Conservation (phyloP, 1,284 basidiomycete genomes). For the Coniferiporia weirii region DNA sequence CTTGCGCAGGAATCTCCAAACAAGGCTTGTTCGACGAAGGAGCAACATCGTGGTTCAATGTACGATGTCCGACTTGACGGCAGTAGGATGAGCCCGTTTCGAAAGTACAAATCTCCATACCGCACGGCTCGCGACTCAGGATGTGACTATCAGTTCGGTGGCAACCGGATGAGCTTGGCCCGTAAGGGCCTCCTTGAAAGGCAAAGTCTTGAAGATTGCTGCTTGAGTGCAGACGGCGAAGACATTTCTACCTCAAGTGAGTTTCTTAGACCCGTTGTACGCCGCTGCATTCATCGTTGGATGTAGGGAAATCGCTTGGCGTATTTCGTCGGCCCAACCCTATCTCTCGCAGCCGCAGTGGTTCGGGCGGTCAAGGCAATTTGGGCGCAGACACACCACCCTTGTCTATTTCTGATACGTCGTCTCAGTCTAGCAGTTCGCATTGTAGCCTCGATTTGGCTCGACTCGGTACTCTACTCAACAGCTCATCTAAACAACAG, state of each 20-base stretch:
- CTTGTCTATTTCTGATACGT: conserved; percentile 57
- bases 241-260: conserved; percentile 50
- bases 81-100: conserved; percentile 2
- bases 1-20: conserved; percentile 30
- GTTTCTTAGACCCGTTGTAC: conserved; percentile 17
- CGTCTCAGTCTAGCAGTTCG: conserved; percentile 61
- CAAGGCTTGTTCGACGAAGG: conserved; percentile 45
- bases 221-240: conserved; percentile 57
- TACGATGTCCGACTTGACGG: background rate
- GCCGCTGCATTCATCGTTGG: conserved; percentile 34
- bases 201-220: conserved; percentile 63
- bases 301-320: conserved; percentile 23
- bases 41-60: conserved; percentile 59
- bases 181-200: conserved; percentile 55
- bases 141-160: conserved; percentile 52
- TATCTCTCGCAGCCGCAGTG: conserved; percentile 55
- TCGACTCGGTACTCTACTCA: conserved; percentile 51
- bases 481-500: conserved; percentile 39
- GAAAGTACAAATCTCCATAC: conserved; percentile 25
- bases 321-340: conserved; percentile 56
- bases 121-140: conserved; percentile 42
- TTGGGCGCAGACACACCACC: conserved; percentile 69
- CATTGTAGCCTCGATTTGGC: conserved; percentile 71
- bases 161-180: conserved; percentile 61
- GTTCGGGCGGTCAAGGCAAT: conserved; percentile 53